A percentile compares a stretch with the other conserved stretches of the same genome.
Evolutionary conservation across 2,329 filamentous ascomycete species (phyloP).

Genomic region (Diaporthe velutina): DNA sequence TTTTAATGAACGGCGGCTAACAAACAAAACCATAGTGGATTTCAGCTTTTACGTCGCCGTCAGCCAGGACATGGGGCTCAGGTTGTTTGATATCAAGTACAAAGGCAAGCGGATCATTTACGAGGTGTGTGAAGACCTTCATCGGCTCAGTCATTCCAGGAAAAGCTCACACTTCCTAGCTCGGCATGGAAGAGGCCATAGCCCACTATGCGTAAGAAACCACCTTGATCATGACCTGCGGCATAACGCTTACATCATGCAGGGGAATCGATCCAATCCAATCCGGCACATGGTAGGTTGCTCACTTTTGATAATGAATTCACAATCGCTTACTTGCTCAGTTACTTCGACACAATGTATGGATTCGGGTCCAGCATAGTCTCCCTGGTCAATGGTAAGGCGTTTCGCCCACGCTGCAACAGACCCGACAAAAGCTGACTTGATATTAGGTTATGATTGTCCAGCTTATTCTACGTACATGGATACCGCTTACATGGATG

Average conservation of each 20-base stretch:
- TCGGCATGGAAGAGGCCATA: conserved; percentile 6
- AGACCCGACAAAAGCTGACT: not conserved
- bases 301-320: not conserved
- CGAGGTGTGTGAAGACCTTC: conserved; percentile 57
- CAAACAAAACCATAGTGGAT: not conserved
- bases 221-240: conserved; percentile 49
- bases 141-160: conserved; percentile 51
- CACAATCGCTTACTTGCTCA: not conserved
- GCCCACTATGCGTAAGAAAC: not conserved
- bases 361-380: not conserved
- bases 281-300: not conserved
- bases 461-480: conserved; percentile 19
- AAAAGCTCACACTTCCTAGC: conserved; percentile 56
- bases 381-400: not conserved
- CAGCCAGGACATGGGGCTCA: conserved; percentile 51
- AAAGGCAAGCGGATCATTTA: conserved; percentile 64
- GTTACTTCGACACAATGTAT: not conserved
- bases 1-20: not conserved
- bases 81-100: conserved; percentile 63
- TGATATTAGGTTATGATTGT: not conserved
- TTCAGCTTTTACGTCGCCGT: conserved; percentile 9
- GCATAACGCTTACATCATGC: conserved; percentile 48
- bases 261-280: conserved; percentile 43
- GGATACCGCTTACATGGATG: conserved; percentile 3
- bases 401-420: too few species aligned